A percentile compares a stretch with the other conserved stretches of the same genome.
Conservation (phyloP, 129 eudicot species). For the Escallonia rubra region DNA sequence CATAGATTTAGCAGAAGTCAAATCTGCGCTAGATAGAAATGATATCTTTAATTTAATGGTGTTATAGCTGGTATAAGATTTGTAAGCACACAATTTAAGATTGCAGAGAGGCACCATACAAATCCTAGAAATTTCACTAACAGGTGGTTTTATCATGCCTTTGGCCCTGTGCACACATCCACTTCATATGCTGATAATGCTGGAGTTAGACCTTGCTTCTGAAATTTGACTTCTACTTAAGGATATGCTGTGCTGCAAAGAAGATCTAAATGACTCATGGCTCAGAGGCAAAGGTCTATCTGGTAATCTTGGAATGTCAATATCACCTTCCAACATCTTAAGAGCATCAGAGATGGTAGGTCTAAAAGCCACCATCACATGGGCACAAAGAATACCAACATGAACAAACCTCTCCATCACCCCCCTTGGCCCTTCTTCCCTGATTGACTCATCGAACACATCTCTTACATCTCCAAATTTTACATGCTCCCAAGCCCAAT, state of each 20-base stretch:
- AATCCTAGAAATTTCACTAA: too few relatives aligned
- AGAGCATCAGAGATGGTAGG: slow-evolving; percentile 75
- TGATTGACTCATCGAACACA: slow-evolving; percentile 35
- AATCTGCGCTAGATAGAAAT: too few relatives aligned
- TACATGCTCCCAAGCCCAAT: slow-evolving; percentile 70
- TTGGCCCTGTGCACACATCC: background rate
- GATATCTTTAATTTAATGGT: too few relatives aligned
- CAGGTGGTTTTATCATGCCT: too few relatives aligned
- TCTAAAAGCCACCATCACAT: slow-evolving; percentile 72
- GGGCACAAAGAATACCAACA: slow-evolving; percentile 78
- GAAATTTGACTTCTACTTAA: background rate
- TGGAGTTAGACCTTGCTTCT: background rate
- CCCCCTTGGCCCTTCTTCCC: slow-evolving; percentile 48
- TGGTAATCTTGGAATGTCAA: slow-evolving; percentile 56
- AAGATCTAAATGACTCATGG: slow-evolving; percentile 41
- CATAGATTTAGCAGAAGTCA: too few relatives aligned
- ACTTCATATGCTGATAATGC: background rate
- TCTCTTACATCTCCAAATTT: slow-evolving; percentile 37
- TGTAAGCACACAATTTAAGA: too few relatives aligned
- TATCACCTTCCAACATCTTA: slow-evolving; percentile 85
- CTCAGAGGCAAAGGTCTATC: slow-evolving; percentile 65
- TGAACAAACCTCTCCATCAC: slow-evolving; percentile 65
- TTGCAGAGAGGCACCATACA: too few relatives aligned
- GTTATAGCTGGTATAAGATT: too few relatives aligned
- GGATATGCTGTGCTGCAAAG: background rate